Evolutionary conservation across 352 stramenopile genomes (phyloP), one percentile per base, ranked within the genome.

Genomic region (Phytopythium mirpurense): DNA sequence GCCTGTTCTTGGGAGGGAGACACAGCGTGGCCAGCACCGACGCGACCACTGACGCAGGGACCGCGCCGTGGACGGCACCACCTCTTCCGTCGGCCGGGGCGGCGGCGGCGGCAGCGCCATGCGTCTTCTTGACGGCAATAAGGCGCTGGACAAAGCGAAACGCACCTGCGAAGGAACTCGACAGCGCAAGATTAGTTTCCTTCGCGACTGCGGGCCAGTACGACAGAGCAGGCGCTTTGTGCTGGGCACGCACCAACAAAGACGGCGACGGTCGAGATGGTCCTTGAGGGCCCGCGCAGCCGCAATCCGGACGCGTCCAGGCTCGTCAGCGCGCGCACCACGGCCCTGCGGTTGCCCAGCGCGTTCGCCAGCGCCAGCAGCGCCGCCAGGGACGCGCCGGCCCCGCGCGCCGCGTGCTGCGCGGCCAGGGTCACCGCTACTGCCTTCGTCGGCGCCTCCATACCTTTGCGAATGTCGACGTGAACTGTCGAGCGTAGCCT

Each of bases 181-280:
- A 36, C 32, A 32, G n/a, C n/a, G n/a, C n/a, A n/a, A n/a, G n/a
- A n/a, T n/a, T n/a, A n/a, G n/a, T n/a, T n/a, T n/a, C n/a, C n/a
- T n/a, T 32, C 5, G 29, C 5, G 5, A 32, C 5, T 9, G 10
- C 24, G 5, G 40, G 7, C 5, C 19, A 8, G 21, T 9, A n/a
- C 6, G 40, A n/a, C 9, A 29, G 40, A 2, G 21, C 35, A 21
- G 2, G 19, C 1, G 14, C 1, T 3, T 3, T 1, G 14, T 26
- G 18, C 14, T 8, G 2, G 19, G 24, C 19, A 70, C 73, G 27
- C 15, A 85, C 77, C 77, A 40, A 88, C 72, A 60, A 88, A 86
- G 16, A 88, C 50, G 9, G 72, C 72, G 26, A 88, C 57, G 5
- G 77, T 68, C 18, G 70, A 44, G 18, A 70, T 42, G 59, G 74